Conservation (phyloP, 2,329 filamentous ascomycete species). For the Lachnum nothofagi region DNA sequence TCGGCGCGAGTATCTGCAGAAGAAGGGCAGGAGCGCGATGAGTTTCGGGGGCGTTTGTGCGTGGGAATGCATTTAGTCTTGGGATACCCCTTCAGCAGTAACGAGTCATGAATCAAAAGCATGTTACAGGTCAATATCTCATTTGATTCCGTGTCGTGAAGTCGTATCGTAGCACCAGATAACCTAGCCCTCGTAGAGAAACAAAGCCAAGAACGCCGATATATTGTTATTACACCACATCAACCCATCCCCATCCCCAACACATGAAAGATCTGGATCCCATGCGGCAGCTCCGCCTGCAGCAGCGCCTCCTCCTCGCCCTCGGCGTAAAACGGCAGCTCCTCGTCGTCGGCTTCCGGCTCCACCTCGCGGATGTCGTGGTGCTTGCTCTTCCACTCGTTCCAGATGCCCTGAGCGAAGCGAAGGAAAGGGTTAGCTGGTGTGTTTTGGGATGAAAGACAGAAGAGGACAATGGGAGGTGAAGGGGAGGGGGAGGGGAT, state of each 20-base stretch:
- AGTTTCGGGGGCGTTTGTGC: constrained; percentile 27
- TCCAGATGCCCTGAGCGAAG: not conserved
- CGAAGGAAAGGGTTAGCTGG: not conserved
- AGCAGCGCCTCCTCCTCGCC: not conserved
- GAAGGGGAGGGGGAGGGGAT: no score
- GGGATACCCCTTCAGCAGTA: not conserved
- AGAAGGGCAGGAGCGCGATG: constrained; percentile 30
- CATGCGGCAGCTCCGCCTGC: no score
- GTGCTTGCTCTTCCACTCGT: not conserved
- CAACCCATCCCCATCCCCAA: no score
- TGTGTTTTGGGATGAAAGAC: not conserved
- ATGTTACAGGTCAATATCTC: not conserved
- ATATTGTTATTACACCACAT: no score
- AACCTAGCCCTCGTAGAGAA: no score
- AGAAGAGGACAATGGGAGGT: not conserved
- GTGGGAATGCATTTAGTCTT: constrained; percentile 27
- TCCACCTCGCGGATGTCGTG: not conserved
- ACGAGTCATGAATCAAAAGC: not conserved
- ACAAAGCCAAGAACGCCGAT: no score
- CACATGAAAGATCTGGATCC: no score
- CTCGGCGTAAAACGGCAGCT: not conserved
- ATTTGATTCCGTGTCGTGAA: not conserved
- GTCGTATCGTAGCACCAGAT: no score
- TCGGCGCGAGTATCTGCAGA: constrained; percentile 25
- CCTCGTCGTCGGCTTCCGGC: not conserved